Conservation (phyloP, 2,329 filamentous ascomycete species). For the Fusarium sp. region DNA sequence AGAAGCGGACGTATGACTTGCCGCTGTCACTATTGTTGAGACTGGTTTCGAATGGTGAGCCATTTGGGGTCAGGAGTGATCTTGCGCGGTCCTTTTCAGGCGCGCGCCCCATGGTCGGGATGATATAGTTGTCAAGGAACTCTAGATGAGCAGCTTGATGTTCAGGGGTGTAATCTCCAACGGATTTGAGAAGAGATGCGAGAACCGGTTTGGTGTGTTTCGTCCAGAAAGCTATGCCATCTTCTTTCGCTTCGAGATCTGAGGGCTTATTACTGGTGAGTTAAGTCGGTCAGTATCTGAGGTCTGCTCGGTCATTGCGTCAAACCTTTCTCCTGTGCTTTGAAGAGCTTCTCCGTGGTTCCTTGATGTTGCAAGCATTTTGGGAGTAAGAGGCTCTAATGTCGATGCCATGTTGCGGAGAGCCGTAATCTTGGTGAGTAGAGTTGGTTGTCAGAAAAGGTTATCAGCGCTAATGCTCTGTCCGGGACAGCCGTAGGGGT, state of each 20-base stretch:
- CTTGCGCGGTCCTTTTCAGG: constrained; percentile 2
- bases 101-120: constrained; percentile 5
- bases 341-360: background rate
- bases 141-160: constrained; percentile 10
- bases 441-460: background rate
- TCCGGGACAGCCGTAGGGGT: background rate
- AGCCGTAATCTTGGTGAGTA: accelerated
- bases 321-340: background rate
- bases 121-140: constrained; percentile 7
- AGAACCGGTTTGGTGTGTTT: constrained; percentile 10
- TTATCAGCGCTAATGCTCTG: background rate
- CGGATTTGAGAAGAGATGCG: constrained; percentile 1
- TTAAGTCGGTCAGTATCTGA: background rate
- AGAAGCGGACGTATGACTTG: constrained; percentile 19
- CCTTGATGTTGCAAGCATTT: background rate
- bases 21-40: constrained; percentile 14
- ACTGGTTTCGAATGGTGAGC: constrained; percentile 22
- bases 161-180: constrained; percentile 11
- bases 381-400: background rate
- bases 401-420: background rate
- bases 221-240: constrained; percentile 14
- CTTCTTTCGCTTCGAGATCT: background rate
- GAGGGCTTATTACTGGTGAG: background rate
- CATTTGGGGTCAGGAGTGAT: constrained; percentile 13
- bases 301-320: background rate